phyloP scores from a whole-genome alignment of 345 rosid genomes.

The Eucalyptus guilfoylei region DNA sequence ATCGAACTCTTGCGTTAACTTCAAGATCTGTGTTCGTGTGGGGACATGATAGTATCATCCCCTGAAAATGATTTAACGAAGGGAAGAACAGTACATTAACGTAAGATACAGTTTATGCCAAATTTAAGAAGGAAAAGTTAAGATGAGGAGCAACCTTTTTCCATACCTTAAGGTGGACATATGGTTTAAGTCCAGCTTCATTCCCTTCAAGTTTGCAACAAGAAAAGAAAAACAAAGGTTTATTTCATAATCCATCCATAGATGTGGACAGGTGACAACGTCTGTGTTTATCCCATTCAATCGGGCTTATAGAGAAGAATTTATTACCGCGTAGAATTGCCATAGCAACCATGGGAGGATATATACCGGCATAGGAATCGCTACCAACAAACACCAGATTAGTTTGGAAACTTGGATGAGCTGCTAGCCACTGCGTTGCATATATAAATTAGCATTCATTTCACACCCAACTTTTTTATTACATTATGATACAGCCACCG shows the following conservation, averaged over 20 bases:
- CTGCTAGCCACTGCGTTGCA: conserved; percentile 3
- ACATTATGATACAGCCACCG: not conserved
- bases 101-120: not conserved
- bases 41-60: not conserved
- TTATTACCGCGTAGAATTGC: not conserved
- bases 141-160: not conserved
- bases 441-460: not conserved
- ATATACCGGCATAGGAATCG: conserved; percentile 8
- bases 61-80: not conserved
- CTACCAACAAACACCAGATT: conserved; percentile 3
- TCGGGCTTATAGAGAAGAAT: not conserved
- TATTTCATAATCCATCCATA: not conserved
- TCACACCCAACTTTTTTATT: not conserved
- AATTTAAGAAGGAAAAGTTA: not conserved
- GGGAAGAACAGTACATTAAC: not conserved
- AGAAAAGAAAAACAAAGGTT: not conserved
- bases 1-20: not conserved
- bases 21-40: not conserved
- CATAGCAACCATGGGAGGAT: not conserved
- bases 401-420: not conserved
- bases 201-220: not conserved
- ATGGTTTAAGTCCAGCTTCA: not conserved
- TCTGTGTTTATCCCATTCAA: not conserved
- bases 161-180: not conserved
- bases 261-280: not conserved